These are phyloP conservation scores for Candida wancherniae DNA, from an alignment of 805 yeast species.

Conservation along the genomic window DNA sequence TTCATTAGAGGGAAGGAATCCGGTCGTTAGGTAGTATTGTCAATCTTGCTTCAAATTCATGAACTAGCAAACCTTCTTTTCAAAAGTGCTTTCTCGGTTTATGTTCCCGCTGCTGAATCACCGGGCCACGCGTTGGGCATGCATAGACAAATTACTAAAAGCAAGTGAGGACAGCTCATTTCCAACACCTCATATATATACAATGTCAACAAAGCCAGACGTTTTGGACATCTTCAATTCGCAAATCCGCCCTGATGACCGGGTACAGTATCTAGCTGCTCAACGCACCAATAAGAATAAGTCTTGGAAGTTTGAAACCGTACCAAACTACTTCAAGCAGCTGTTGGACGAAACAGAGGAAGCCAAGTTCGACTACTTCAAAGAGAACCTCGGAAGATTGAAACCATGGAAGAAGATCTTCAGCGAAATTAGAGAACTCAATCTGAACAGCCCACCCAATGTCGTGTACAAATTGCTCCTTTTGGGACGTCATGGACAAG, in stretches of 20 bases:
- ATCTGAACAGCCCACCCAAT: constrained; percentile 21
- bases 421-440: constrained; percentile 30
- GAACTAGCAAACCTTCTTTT: too few relatives aligned
- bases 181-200: too few relatives aligned
- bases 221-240: constrained; percentile 30
- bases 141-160: too few relatives aligned
- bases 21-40: too few relatives aligned
- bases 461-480: constrained; percentile 42
- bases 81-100: too few relatives aligned
- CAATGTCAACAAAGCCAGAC: constrained; percentile 19
- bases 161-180: too few relatives aligned
- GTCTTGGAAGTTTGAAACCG: constrained; percentile 37
- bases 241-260: constrained; percentile 19
- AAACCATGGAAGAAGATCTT: constrained; percentile 20
- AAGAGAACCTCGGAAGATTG: constrained; percentile 40
- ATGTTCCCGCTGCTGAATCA: too few relatives aligned
- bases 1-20: too few relatives aligned
- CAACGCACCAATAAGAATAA: constrained; percentile 3
- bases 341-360: constrained; percentile 38
- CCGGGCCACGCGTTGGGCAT: too few relatives aligned
- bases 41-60: too few relatives aligned
- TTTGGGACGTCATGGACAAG: constrained; percentile 53
- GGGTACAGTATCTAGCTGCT: constrained; percentile 14
- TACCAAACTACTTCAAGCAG: constrained; percentile 43
- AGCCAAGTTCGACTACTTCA: constrained; percentile 36